Evolutionary conservation across 768 basidiomycete species (phyloP).

Genomic region (Tulasnella sp.): DNA sequence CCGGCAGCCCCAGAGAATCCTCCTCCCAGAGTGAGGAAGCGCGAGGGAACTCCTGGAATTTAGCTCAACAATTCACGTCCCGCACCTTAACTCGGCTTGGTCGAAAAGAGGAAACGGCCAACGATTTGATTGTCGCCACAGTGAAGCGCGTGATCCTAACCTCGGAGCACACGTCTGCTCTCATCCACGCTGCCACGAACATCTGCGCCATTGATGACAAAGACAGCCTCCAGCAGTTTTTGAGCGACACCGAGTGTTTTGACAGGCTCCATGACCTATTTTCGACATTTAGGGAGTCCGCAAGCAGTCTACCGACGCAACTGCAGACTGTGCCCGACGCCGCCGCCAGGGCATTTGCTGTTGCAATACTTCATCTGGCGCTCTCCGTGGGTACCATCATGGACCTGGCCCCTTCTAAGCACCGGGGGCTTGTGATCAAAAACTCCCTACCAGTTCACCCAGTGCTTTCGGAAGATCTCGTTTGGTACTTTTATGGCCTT

Average conservation of each 20-base stretch:
- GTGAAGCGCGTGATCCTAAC: background rate
- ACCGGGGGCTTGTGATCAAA: background rate
- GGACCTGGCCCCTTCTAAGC: background rate
- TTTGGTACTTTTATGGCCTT: too few species aligned
- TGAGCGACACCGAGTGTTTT: background rate
- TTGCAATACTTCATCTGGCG: background rate
- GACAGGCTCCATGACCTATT: background rate
- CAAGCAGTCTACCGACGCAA: too few species aligned
- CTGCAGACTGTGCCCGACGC: background rate
- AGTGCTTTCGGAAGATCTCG: too few species aligned
- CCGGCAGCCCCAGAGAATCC: too few species aligned
- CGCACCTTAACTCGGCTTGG: background rate
- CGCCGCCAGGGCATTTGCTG: background rate
- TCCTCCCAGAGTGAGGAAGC: background rate
- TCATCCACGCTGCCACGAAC: background rate
- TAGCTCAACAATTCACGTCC: background rate
- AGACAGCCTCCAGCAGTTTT: background rate
- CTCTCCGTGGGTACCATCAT: background rate
- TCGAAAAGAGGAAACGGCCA: background rate
- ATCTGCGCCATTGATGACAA: background rate
- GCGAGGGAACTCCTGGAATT: background rate
- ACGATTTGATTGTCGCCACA: background rate
- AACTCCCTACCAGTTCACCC: background rate
- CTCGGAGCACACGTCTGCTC: background rate
- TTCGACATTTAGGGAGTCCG: too few species aligned